These are phyloP conservation scores for Fusarium tricinctum DNA, from an alignment of 2,329 filamentous ascomycete genomes.

Conservation along the genomic window DNA sequence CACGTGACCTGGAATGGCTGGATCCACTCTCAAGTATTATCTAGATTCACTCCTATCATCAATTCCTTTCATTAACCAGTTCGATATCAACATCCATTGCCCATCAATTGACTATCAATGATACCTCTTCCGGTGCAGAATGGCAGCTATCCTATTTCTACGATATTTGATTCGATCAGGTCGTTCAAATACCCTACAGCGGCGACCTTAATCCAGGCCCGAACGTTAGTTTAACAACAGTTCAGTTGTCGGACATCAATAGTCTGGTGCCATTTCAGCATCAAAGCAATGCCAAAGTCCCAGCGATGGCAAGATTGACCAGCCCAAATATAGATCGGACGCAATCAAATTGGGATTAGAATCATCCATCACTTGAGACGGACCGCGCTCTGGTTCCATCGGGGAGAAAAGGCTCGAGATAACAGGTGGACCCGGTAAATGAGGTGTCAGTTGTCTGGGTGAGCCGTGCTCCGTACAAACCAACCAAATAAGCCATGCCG, in stretches of 20 bases:
- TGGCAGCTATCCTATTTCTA: constrained; percentile 12
- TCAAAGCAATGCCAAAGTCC: constrained; percentile 10
- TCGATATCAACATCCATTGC: no score
- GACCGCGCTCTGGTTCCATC: constrained; percentile 8
- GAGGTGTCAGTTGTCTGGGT: constrained; percentile 20
- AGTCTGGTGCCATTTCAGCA: constrained; percentile 4
- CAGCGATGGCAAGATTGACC: constrained; percentile 19
- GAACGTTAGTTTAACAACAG: constrained; percentile 8
- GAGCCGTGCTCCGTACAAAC: constrained; percentile 1
- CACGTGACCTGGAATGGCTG: no score
- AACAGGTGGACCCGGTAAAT: constrained; percentile 18
- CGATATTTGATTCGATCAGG: constrained; percentile 19
- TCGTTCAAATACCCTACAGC: constrained; percentile 21
- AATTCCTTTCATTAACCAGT: no score
- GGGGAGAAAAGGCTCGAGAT: constrained; percentile 5
- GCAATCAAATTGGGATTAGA: constrained; percentile 11
- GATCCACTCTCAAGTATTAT: no score
- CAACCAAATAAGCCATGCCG: constrained; percentile 3
- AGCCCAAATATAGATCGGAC: constrained; percentile 26
- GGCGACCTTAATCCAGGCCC: constrained; percentile 10
- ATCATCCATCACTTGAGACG: constrained; percentile 7
- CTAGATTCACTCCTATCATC: no score
- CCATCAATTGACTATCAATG: no score
- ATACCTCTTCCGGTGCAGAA: background rate
- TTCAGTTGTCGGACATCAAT: constrained; percentile 34